These are phyloP conservation scores for Fusarium sp. DNA, from an alignment of 2,329 filamentous ascomycete genomes.

Conservation along the genomic window DNA sequence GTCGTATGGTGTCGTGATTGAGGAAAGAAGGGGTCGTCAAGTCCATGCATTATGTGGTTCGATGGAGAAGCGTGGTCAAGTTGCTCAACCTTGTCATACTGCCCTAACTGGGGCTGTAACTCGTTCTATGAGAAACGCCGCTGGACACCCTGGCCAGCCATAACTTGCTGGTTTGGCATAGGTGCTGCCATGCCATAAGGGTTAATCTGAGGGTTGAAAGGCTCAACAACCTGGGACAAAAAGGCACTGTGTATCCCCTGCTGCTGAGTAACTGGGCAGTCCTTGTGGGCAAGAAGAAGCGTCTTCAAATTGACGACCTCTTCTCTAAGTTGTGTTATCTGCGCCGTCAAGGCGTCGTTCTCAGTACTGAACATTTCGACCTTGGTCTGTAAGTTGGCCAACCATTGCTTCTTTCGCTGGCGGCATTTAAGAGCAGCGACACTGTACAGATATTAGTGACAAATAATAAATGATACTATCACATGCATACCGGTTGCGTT, in stretches of 20 bases:
- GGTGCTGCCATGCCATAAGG: conserved; percentile 67
- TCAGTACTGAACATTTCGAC: conserved; percentile 93
- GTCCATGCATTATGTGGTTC: conserved; percentile 15
- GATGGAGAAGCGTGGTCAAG: conserved; percentile 6
- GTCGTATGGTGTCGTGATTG: conserved; percentile 17
- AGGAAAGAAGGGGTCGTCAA: conserved; percentile 39
- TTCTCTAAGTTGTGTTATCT: conserved; percentile 86
- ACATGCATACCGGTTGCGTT: conserved; percentile 84
- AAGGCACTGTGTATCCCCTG: conserved; percentile 71
- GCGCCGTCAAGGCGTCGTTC: conserved; percentile 86
- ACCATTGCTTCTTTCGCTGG: conserved; percentile 98
- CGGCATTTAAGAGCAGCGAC: conserved; percentile 97
- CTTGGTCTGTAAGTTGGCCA: conserved; percentile 92
- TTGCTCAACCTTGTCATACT: conserved; percentile 11
- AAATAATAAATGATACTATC: neutral
- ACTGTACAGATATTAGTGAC: conserved; percentile 57
- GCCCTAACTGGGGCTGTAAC: conserved; percentile 11
- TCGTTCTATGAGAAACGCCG: conserved; percentile 66
- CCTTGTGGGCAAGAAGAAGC: conserved; percentile 90
- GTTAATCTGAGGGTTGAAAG: conserved; percentile 66
- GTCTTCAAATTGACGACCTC: conserved; percentile 97
- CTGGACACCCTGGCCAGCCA: conserved; percentile 65
- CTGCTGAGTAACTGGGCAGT: conserved; percentile 90
- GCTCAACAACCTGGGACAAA: conserved; percentile 66
- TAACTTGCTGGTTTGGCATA: conserved; percentile 64